Evolutionary conservation across 2,329 filamentous ascomycete species (phyloP), one percentile per base, ranked within the genome.

Genomic region (Cladosporium austrohemisphaericum): DNA sequence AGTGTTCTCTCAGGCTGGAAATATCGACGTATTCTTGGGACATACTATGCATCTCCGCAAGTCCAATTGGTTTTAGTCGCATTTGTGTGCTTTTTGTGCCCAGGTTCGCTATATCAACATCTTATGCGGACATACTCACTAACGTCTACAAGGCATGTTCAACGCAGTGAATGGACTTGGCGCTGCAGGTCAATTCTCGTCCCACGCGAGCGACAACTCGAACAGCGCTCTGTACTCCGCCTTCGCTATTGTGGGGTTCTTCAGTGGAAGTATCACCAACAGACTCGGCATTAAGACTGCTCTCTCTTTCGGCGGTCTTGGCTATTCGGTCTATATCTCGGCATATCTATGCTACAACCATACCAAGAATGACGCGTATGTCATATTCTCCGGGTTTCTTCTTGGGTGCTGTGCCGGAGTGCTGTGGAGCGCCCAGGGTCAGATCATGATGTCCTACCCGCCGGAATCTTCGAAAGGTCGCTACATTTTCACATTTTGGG

Each of bases 401-500:
- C 80, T 91, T 38, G 88, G 88, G 68, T 72, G 88, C 50, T 91
- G 86, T 63, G 88, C 88, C 37, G 87, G 85, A 63, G 75, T 92
- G 28, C 75, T 93, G 28, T 93, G 88, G 88, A 85, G 84, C 26
- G 88, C 85, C 1, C 87, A 92, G 70, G 87, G 88, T 52, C 83
- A 85, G 52, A 88, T 92, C 62, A 91, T 92, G 85, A 92, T 95
- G 81, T 83, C 86, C 29, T 95, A 95, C 67, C 90, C 90, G 1
- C 75, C 79, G 16, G 91, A 95, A 70, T 69, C 80, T 25, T 80
- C 81, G 55, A 95, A 95, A 76, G 91, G 91, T 36, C 83, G 84
- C 52, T 95, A 90, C 68, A 95, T 95, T 66, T 86, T 86, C 54
- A 84, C 83, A 73, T 95, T 95, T 71, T 95, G 91, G 91, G 83